These are phyloP conservation scores for Penicillium corylophilum DNA, from an alignment of 2,329 filamentous ascomycete genomes.

Conservation along the genomic window DNA sequence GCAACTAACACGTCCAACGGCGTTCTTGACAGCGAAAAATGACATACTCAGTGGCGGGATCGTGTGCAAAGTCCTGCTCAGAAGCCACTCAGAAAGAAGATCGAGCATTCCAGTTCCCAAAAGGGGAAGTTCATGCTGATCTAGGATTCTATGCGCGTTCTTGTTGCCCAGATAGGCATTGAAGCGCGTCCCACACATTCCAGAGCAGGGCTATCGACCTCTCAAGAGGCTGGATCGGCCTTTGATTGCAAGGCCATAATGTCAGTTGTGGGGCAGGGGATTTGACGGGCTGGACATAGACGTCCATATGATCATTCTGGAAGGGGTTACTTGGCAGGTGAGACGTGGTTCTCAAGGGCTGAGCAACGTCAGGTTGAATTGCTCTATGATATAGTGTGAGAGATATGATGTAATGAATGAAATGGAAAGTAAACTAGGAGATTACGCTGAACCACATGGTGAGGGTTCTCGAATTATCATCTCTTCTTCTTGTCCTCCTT, in stretches of 20 bases:
- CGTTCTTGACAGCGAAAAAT: slow-evolving; percentile 1
- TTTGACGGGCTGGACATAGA: not conserved
- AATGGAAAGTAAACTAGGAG: no score
- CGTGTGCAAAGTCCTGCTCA: not conserved
- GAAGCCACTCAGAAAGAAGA: slow-evolving; percentile 3
- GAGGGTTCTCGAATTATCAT: no score
- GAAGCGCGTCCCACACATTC: slow-evolving; percentile 16
- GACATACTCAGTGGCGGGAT: slow-evolving; percentile 21
- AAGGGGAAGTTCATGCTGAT: slow-evolving; percentile 10
- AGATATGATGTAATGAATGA: no score
- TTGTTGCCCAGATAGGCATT: slow-evolving; percentile 14
- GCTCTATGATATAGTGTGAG: no score
- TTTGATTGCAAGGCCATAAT: not conserved
- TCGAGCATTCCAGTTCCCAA: slow-evolving; percentile 19
- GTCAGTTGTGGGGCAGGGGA: not conserved
- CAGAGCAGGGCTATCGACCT: slow-evolving; percentile 12
- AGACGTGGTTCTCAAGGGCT: not conserved
- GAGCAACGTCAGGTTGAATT: not conserved
- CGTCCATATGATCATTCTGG: slow-evolving; percentile 2
- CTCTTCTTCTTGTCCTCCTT: slow-evolving; percentile 16
- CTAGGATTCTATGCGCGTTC: slow-evolving; percentile 3
- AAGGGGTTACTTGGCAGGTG: not conserved
- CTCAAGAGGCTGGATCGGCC: slow-evolving; percentile 8
- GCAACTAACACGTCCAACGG: not conserved
- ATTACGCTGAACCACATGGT: no score